phyloP scores from a whole-genome alignment of 805 yeast species.

The Osmozyma mogii region DNA sequence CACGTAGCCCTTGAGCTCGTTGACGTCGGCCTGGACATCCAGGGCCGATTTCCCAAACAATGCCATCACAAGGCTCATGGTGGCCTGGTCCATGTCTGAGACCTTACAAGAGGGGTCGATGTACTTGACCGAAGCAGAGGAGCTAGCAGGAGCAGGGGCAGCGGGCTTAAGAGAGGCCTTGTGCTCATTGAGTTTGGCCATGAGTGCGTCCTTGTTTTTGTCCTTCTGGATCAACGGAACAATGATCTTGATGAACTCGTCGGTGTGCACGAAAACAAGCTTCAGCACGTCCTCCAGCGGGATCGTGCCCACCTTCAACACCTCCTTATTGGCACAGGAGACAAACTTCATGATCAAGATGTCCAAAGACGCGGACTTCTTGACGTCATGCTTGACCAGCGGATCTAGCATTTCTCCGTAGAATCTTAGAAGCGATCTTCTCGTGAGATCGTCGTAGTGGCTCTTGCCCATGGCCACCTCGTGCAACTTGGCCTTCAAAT shows the following conservation, averaged over 20 bases:
- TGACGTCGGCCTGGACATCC: conserved; percentile 48
- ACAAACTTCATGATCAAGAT: conserved; percentile 48
- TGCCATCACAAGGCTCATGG: conserved; percentile 31
- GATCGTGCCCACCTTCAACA: conserved; percentile 32
- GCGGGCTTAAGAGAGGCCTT: conserved; percentile 28
- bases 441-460: conserved; percentile 38
- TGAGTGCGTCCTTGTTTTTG: conserved; percentile 29
- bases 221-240: conserved; percentile 31
- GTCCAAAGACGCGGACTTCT: conserved; percentile 27
- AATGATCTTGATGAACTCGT: conserved; percentile 28
- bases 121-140: conserved; percentile 11
- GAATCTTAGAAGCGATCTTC: conserved; percentile 52
- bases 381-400: conserved; percentile 25
- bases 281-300: conserved; percentile 23
- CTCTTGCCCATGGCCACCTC: conserved; percentile 39
- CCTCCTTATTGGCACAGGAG: conserved; percentile 44
- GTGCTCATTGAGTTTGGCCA: conserved; percentile 37
- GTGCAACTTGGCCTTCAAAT: conserved; percentile 35
- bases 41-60: conserved; percentile 43
- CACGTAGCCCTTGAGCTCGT: conserved; percentile 31
- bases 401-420: conserved; percentile 55
- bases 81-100: conserved; percentile 46
- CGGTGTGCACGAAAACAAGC: conserved; percentile 30
- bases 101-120: conserved; percentile 45
- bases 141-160: conserved; percentile 4